Percentiles rank a stretch among this genome's conserved stretches.
Conservation (phyloP, 108 stramenopile species). For the Discostella stelligeroides region DNA sequence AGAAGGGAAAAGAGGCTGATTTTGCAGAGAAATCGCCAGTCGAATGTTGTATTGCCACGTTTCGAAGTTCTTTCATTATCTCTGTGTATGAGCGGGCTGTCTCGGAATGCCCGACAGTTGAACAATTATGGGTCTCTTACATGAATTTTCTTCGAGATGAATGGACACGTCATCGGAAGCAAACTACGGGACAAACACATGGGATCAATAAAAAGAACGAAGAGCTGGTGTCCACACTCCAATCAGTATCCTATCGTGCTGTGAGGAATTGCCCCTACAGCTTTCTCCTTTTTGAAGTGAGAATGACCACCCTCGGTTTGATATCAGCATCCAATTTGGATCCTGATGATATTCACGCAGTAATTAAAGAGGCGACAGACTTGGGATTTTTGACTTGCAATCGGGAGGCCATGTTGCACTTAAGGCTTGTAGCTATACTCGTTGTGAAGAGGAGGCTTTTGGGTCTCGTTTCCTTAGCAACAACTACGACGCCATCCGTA, state of each 20-base stretch:
- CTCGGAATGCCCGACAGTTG: slow-evolving; percentile 88
- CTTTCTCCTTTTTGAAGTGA: slow-evolving; percentile 54
- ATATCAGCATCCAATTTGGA: slow-evolving; percentile 56
- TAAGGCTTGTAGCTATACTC: slow-evolving; percentile 49
- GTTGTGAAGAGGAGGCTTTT: slow-evolving; percentile 46
- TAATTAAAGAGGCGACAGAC: slow-evolving; percentile 59
- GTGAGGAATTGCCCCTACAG: slow-evolving; percentile 86
- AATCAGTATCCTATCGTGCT: slow-evolving; percentile 68
- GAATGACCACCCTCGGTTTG: slow-evolving; percentile 48
- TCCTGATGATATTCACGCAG: slow-evolving; percentile 67
- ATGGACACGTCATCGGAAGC: slow-evolving; percentile 19
- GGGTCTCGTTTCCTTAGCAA: slow-evolving; percentile 32
- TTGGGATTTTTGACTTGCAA: slow-evolving; percentile 60
- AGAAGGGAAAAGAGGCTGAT: slow-evolving; percentile 26
- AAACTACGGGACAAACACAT: slow-evolving; percentile 14
- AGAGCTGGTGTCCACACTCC: slow-evolving; percentile 26
- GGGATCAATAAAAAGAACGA: slow-evolving; percentile 15
- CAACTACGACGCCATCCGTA: slow-evolving; percentile 14
- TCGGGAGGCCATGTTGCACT: slow-evolving; percentile 42
- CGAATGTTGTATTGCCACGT: slow-evolving; percentile 26
- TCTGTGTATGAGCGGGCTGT: slow-evolving; percentile 77
- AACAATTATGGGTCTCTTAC: slow-evolving; percentile 76
- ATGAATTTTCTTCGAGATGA: slow-evolving; percentile 55
- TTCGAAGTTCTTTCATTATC: slow-evolving; percentile 24
- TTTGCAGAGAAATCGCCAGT: slow-evolving; percentile 9